Evolutionary conservation across 2,329 filamentous ascomycete genomes (phyloP).

Genomic region (Dothiorella sarmentorum): DNA sequence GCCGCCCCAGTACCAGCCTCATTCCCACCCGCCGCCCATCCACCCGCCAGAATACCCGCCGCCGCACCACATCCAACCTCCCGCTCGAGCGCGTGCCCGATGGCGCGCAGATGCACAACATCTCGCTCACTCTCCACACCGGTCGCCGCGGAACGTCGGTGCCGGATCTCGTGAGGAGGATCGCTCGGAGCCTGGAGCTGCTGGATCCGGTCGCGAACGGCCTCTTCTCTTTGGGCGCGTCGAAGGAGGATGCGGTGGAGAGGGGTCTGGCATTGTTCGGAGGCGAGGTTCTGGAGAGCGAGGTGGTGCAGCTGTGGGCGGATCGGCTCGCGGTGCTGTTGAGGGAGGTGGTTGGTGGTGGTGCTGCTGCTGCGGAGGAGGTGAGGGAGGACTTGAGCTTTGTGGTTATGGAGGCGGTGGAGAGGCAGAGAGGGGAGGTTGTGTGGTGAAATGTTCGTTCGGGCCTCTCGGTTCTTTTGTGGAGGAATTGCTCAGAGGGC

Average conservation of each 20-base stretch:
- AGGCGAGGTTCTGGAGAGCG: neutral
- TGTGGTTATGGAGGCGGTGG: neutral
- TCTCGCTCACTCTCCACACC: neutral
- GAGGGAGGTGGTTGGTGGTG: too few relatives aligned
- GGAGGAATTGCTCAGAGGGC: too few relatives aligned
- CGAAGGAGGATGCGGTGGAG: too few relatives aligned
- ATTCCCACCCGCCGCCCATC: slow-evolving; percentile 2
- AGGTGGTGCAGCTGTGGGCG: neutral
- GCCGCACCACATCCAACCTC: slow-evolving; percentile 32
- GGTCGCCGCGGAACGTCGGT: neutral
- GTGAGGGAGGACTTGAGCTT: neutral
- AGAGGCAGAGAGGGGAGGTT: neutral
- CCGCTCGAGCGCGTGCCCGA: slow-evolving; percentile 39
- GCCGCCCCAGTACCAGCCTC: neutral
- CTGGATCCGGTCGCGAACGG: neutral
- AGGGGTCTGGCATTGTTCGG: neutral
- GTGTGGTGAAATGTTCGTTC: neutral
- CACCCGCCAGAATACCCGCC: slow-evolving; percentile 23
- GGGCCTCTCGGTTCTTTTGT: neutral
- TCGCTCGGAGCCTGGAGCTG: neutral
- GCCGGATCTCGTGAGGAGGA: neutral
- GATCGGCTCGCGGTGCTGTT: neutral
- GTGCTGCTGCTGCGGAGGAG: neutral
- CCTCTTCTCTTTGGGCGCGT: neutral
- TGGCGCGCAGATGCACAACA: slow-evolving; percentile 27